Base-by-base conservation (phyloP, 2,329 filamentous ascomycete genomes). In the Cladosporium velox region DNA sequence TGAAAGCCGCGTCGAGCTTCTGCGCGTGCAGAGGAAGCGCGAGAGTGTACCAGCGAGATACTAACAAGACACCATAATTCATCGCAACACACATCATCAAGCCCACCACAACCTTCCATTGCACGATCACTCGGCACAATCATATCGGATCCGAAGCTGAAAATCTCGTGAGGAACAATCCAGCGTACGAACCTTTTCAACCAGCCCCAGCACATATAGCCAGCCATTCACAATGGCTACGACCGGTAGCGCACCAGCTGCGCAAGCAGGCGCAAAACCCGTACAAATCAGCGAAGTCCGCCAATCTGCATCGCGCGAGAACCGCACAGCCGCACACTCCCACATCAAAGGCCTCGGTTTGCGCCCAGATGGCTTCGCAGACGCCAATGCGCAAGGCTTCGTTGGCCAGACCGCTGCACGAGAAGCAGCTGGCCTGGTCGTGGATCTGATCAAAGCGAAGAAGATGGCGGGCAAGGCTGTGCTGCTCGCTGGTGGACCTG, bases 401-500 rank as follows among this genome's bases (percentile, higher is more conserved):
- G 90, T 98, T 59, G 95, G 95, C 62, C 95, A 99, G 79, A 85
- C 86, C 65, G 85, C 89, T 67, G 95, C 95, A 69, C 88, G 95
- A 82, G 95, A 99, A 92, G 95, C 95, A 77, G 96, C 92, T 77
- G 95, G 95, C 78, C 89, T 99, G 51, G 91, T 99, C 49, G 95
- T 98, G 76, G 95, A 98, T 77, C 85, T 99, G 70, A 96, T 99
- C 78, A 91, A 91, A 78, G 90, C 92, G 67, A 96, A 97, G 84
- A 98, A 96, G 83, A 97, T 99, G 94, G 92, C 94, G 10, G 95
- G 95, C 61, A 88, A 95, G 73, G 95, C 94, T 67, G 93, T 99
- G 62, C 81, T 99, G 72, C 87, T 99, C 63, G 94, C 95, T 59
- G 95, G 95, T 74, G 95, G 95, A 8, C 95, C 95, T 34, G 95